Percentiles rank a stretch among this genome's conserved stretches.
Conservation (phyloP, 768 basidiomycete species). For the Pleurotus djamor region DNA sequence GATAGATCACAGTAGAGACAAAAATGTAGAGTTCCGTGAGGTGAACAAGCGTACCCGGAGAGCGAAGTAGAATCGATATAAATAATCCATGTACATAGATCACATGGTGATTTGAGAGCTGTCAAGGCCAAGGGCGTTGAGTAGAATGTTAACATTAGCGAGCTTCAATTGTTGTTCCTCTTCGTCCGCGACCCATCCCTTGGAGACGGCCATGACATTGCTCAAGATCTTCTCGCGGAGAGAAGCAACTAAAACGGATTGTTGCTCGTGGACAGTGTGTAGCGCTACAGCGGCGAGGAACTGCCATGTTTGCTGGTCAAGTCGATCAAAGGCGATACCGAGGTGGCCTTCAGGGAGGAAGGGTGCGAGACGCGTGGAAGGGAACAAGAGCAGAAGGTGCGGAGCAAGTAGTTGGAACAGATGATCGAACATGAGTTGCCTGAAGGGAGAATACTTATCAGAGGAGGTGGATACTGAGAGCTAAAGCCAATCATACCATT, state of each 20-base stretch:
- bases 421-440: constrained; percentile 88
- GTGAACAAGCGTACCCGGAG: no score
- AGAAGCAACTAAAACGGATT: constrained; percentile 80
- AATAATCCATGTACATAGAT: constrained; percentile 16
- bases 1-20: constrained; percentile 2
- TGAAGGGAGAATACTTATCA: constrained; percentile 25
- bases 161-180: constrained; percentile 76
- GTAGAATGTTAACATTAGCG: constrained; percentile 90
- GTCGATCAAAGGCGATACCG: constrained; percentile 50
- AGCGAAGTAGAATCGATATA: background rate
- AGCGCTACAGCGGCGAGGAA: constrained; percentile 89
- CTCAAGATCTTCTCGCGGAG: constrained; percentile 94
- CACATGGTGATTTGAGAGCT: constrained; percentile 69
- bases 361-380: constrained; percentile 72
- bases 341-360: constrained; percentile 22
- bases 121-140: constrained; percentile 72
- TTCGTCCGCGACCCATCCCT: constrained; percentile 71
- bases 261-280: constrained; percentile 82
- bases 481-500: constrained; percentile 45
- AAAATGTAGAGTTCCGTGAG: background rate
- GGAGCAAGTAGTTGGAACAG: constrained; percentile 80
- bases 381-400: constrained; percentile 81
- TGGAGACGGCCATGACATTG: constrained; percentile 77
- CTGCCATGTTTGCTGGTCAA: constrained; percentile 94
- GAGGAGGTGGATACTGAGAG: background rate